Conservation (phyloP, 495 filamentous ascomycete species). For the Cercophora samala region DNA sequence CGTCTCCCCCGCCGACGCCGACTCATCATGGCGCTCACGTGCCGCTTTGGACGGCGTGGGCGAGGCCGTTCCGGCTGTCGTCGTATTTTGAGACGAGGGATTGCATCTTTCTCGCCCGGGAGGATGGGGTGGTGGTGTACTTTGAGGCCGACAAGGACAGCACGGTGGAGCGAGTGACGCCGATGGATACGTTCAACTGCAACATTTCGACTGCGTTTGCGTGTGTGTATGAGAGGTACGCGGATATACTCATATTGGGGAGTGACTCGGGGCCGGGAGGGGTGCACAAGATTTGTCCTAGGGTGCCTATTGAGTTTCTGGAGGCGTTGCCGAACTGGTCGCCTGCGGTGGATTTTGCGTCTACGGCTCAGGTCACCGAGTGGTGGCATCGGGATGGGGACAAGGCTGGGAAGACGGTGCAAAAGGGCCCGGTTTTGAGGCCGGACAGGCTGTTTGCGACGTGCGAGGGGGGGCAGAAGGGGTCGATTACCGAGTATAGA, state of each 20-base stretch:
- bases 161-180: constrained; percentile 47
- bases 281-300: constrained; percentile 47
- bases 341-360: constrained; percentile 68
- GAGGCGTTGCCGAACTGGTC: constrained; percentile 72
- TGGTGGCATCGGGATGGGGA: constrained; percentile 24
- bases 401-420: background rate
- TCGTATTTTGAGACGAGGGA: constrained; percentile 59
- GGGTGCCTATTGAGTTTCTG: constrained; percentile 34
- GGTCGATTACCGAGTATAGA: constrained; percentile 66
- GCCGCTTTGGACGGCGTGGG: constrained; percentile 63
- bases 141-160: constrained; percentile 58
- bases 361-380: constrained; percentile 36
- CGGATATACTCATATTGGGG: constrained; percentile 74
- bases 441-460: constrained; percentile 51
- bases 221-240: constrained; percentile 46
- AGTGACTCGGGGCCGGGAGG: constrained; percentile 81
- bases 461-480: constrained; percentile 55
- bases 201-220: constrained; percentile 67
- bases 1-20: constrained; percentile 29
- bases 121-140: constrained; percentile 71
- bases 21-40: constrained; percentile 38
- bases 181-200: constrained; percentile 58
- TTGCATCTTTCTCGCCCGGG: constrained; percentile 72
- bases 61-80: constrained; percentile 61
- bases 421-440: constrained; percentile 19